Conservation (phyloP, 2,329 filamentous ascomycete genomes). For the Fusarium longipes region DNA sequence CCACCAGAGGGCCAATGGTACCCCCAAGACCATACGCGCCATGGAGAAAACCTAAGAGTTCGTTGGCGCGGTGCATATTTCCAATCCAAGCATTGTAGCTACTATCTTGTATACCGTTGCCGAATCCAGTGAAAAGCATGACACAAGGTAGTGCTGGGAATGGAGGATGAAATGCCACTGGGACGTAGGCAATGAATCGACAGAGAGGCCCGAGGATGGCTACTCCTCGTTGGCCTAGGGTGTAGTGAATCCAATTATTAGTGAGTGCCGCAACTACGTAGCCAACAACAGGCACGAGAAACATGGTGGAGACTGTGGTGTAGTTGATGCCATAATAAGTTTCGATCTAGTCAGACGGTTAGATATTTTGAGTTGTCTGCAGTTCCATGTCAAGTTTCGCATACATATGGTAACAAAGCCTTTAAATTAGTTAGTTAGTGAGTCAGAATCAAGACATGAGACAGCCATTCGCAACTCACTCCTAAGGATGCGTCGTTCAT, state of each 20-base stretch:
- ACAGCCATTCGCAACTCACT: conserved; percentile 54
- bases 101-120: conserved; percentile 74
- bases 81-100: conserved; percentile 72
- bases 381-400: conserved; percentile 33
- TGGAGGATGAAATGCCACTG: conserved; percentile 74
- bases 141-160: conserved; percentile 74
- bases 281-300: conserved; percentile 73
- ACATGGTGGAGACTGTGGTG: conserved; percentile 72
- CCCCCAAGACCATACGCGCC: conserved; percentile 79
- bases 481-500: conserved; percentile 76
- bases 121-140: conserved; percentile 74
- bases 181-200: conserved; percentile 73
- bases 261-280: conserved; percentile 71
- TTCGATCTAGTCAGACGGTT: conserved; percentile 41
- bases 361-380: neutral
- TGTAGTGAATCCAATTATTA: conserved; percentile 73
- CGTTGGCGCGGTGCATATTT: conserved; percentile 78
- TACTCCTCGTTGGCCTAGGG: conserved; percentile 76
- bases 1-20: conserved; percentile 74
- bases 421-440: conserved; percentile 43
- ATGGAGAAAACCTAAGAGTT: conserved; percentile 79
- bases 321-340: conserved; percentile 71
- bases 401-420: conserved; percentile 61
- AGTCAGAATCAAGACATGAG: neutral
- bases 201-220: conserved; percentile 72